phyloP scores from a whole-genome alignment of 164 flowering plant genomes.

The Nymphaea colorata region DNA sequence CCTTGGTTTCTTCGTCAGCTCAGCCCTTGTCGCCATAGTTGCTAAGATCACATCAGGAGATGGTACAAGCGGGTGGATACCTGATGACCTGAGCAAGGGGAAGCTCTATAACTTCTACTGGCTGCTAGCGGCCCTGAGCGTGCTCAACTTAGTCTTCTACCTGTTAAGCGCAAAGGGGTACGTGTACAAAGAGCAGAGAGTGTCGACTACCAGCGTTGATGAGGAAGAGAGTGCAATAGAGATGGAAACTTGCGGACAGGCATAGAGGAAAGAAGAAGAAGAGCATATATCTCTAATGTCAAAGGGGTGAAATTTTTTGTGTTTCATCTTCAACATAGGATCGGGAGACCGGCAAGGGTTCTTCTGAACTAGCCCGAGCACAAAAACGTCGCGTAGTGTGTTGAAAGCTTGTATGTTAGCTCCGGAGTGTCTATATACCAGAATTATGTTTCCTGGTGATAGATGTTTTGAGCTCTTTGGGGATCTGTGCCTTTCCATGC shows the following conservation, averaged over 20 bases:
- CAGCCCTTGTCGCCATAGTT: constrained; percentile 65
- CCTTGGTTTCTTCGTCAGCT: constrained; percentile 84
- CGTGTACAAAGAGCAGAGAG: constrained; percentile 56
- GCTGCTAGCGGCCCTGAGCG: constrained; percentile 51
- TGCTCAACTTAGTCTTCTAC: constrained; percentile 34
- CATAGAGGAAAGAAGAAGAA: background rate
- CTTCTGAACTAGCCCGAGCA: no score
- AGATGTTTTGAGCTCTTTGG: no score
- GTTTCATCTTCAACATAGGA: no score
- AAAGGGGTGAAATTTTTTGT: no score
- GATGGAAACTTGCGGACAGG: background rate
- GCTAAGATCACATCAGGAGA: constrained; percentile 20
- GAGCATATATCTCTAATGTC: no score
- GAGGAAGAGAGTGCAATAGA: background rate
- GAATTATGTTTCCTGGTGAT: no score
- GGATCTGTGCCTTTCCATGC: no score
- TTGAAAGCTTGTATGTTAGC: no score
- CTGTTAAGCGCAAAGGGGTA: constrained; percentile 47
- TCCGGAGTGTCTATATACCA: no score
- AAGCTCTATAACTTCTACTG: constrained; percentile 69
- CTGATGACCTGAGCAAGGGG: constrained; percentile 63
- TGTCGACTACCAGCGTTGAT: constrained; percentile 2
- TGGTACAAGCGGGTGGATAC: constrained; percentile 1
- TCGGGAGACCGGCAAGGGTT: no score
- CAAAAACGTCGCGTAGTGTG: no score